Base-by-base conservation (phyloP, 257 asterid species). In the Jacaranda mimosifolia region DNA sequence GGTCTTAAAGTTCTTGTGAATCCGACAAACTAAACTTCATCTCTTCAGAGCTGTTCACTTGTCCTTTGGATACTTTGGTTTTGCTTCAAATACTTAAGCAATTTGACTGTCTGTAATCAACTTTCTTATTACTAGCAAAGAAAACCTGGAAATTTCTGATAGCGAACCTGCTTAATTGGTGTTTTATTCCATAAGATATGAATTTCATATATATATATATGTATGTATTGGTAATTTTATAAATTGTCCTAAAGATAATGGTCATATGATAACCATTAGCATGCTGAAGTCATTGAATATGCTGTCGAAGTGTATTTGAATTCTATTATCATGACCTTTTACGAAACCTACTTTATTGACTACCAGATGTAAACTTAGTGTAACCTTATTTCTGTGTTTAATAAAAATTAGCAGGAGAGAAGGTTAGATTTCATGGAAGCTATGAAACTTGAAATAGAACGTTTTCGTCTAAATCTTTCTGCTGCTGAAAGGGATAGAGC, bases 401-500 rank as follows among this genome's bases (percentile, higher is more conserved):
- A 79, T 40, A n/a, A 67, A 67, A 74, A 76, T 72, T 58, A 87
- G 90, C 92, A 93, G 97, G 95, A 88, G 55, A 81, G 88, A 76
- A 88, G 87, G 80, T 81, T 95, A 76, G 85, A 85, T 83, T 91
- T 91, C 83, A 84, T 72, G 80, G 99, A 87, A 80, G 92, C 97
- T 78, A 84, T 95, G 94, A 95, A 90, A 81, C 97, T 95, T 82
- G 99, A 95, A 87, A 87, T 91, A 82, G 97, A 91, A 68, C 94
- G 99, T 76, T 89, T 95, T 65, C 86, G 80, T 75, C 74, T 86
- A 82, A 91, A 91, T 87, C 93, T 93, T 77, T 91, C 98, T 73
- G 98, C 99, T 79, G 94, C 99, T 74, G 97, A 86, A 85, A 91
- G 99, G 90, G 97, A 95, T 83, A 90, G 98, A 84, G 90, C 97